Evolutionary conservation across 1,284 basidiomycete species (phyloP), one percentile per base, ranked within the genome.

Genomic region (Xanthoconium separans): DNA sequence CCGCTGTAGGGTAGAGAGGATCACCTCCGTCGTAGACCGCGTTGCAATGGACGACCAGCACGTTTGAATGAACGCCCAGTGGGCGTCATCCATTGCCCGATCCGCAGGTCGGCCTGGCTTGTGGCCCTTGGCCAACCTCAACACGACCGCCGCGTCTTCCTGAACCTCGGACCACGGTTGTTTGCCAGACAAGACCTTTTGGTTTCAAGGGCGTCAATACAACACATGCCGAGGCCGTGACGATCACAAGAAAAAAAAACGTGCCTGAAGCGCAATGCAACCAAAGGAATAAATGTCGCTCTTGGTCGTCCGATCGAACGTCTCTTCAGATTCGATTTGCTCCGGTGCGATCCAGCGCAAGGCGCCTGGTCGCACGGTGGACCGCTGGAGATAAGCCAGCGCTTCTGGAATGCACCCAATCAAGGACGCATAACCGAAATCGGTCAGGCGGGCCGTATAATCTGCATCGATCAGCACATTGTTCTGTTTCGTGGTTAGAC

Each of bases 401-500:
- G 46, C 62, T 29, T 62, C 54, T 0, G 55, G 57, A 9, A 65
- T 51, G 1, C 33, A 39, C 6, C 45, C 56, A 0, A 45, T n/a
- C 15, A 59, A 1, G 1, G 59, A 60, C 3, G 58, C 40, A 1
- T 31, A 52, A 7, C 59, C 51, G 1, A 60, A 61, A 31, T 61
- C 56, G 0, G 20, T 20, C 7, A 66, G 34, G 16, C 54, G 44
- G 2, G 60, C 54, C 3, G 16, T 60, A 10, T 44, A 50, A 4
- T 62, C 22, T 8, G 7, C 40, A 27, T 65, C 60, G 1, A 64
- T 22, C 12, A 66, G 53, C 1, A 66, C 47, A 2, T 63, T 63
- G 9, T 55, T 52, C 62, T 66, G 27, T n/a, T 4, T 6, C 7
- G 6, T 15, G 2, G 2, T 50, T 20, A 48, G n/a, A 24, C 2